phyloP scores from a whole-genome alignment of 805 yeast genomes.

The Yamadazyma philogaea region DNA sequence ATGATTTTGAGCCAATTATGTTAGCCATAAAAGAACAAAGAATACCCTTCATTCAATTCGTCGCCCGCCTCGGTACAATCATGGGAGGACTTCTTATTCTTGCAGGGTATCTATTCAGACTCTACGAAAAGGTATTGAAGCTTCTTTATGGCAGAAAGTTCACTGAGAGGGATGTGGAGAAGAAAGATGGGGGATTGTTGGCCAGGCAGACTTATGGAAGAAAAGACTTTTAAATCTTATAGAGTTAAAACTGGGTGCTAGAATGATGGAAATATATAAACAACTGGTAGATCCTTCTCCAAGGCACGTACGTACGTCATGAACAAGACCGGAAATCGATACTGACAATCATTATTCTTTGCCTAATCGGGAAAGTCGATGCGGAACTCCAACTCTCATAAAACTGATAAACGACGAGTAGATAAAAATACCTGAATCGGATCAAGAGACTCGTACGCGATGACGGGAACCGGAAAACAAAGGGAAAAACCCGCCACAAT shows the following conservation, averaged over 20 bases:
- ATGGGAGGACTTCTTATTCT: constrained; percentile 75
- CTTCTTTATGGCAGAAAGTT: constrained; percentile 58
- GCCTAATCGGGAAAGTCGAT: neutral
- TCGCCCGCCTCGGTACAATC: constrained; percentile 75
- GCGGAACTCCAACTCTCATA: constrained; percentile 1
- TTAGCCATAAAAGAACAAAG: constrained; percentile 68
- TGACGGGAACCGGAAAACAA: neutral
- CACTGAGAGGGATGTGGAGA: constrained; percentile 48
- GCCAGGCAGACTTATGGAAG: neutral
- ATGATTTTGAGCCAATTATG: constrained; percentile 85
- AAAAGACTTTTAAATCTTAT: neutral
- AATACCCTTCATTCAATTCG: constrained; percentile 72
- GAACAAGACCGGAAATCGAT: neutral
- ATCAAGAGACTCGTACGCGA: neutral
- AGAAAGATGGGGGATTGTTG: constrained; percentile 7
- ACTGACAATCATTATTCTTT: neutral
- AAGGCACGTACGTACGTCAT: neutral
- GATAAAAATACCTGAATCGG: neutral
- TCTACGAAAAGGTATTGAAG: constrained; percentile 52
- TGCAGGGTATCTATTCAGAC: constrained; percentile 62
- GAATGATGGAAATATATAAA: no score
- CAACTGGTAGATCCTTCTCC: neutral
- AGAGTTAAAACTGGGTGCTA: no score
- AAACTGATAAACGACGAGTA: neutral
- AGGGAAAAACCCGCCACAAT: constrained; percentile 3